Percentiles rank a stretch among this genome's conserved stretches.
phyloP scores from a whole-genome alignment of 2,329 filamentous ascomycete species.

The Alternaria novae-zelandiae region DNA sequence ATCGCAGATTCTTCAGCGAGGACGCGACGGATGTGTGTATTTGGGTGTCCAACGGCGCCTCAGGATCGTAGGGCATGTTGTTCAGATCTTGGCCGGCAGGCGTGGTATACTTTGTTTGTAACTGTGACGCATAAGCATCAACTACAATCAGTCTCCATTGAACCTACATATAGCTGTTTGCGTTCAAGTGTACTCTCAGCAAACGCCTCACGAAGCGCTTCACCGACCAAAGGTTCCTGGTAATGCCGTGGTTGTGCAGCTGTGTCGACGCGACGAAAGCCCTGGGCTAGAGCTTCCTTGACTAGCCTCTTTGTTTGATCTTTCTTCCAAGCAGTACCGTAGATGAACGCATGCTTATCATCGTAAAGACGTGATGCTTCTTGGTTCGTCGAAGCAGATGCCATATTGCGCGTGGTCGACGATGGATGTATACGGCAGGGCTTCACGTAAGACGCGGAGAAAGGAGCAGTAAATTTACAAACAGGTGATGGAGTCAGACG shows the following conservation, averaged over 20 bases:
- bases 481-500: too few species aligned
- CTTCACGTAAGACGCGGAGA: too few species aligned
- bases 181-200: conserved; percentile 63
- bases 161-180: conserved; percentile 66
- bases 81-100: conserved; percentile 65
- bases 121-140: conserved; percentile 47
- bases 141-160: fast-evolving
- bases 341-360: conserved; percentile 59
- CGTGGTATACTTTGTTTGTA: conserved; percentile 86
- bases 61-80: conserved; percentile 68
- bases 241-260: conserved; percentile 82
- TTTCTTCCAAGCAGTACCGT: conserved; percentile 89
- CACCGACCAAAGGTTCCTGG: conserved; percentile 72
- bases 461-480: too few species aligned
- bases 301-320: conserved; percentile 71
- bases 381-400: conserved; percentile 15
- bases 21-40: conserved; percentile 70
- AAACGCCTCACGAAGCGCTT: conserved; percentile 69
- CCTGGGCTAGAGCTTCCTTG: conserved; percentile 68
- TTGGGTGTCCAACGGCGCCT: conserved; percentile 66
- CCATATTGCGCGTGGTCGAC: conserved; percentile 21
- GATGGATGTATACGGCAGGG: neutral
- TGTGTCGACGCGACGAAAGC: conserved; percentile 78
- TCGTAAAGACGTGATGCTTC: conserved; percentile 21
- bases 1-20: conserved; percentile 68